These are phyloP conservation scores for Tripterygium wilfordii DNA, from an alignment of 177 flowering plant species.

Conservation along the genomic window DNA sequence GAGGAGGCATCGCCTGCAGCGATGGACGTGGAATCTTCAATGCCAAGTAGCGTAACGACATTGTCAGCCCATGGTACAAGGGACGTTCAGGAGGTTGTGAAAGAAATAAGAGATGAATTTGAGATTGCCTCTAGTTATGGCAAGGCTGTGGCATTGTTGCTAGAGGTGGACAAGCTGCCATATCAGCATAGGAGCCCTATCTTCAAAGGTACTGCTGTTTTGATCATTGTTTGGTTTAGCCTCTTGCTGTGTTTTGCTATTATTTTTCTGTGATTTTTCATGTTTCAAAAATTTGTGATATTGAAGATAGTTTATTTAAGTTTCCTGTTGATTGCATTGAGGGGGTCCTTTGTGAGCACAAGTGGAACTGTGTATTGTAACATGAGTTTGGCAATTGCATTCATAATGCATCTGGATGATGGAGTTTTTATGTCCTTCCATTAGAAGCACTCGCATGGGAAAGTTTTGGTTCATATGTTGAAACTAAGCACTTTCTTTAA, in stretches of 20 bases:
- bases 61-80: conserved; percentile 48
- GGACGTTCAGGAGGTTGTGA: conserved; percentile 66
- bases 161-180: conserved; percentile 71
- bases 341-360: no score
- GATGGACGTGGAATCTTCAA: conserved; percentile 50
- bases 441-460: no score
- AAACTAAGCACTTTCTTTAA: no score
- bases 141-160: conserved; percentile 67
- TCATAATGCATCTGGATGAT: no score
- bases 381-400: no score
- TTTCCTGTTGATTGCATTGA: no score
- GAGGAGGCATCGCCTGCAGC: conserved; percentile 23
- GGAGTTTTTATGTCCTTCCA: no score
- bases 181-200: conserved; percentile 41
- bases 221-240: neutral
- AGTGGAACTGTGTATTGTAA: no score
- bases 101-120: conserved; percentile 70
- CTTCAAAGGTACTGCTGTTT: conserved; percentile 41
- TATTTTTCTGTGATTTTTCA: no score
- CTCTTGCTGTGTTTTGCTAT: neutral
- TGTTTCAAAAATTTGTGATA: neutral
- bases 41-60: conserved; percentile 44
- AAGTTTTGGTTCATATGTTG: no score
- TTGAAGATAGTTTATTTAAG: neutral
- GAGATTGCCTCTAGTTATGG: conserved; percentile 61